These are phyloP conservation scores for Boletus rex-veris DNA, from an alignment of 768 basidiomycete genomes.

Conservation along the genomic window DNA sequence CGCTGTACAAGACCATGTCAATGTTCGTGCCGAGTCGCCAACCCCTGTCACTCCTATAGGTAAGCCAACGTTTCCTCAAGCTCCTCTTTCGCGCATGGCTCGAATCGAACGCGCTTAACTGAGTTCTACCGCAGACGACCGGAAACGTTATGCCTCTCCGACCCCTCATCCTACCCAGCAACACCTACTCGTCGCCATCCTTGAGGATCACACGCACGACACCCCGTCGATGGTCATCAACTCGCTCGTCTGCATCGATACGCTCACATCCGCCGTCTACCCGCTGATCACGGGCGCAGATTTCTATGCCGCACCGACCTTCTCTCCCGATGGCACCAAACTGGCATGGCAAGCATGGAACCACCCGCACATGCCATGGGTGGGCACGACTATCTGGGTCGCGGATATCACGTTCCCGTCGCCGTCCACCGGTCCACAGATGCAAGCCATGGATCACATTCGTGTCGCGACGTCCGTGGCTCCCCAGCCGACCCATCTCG, in stretches of 20 bases:
- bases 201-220: background rate
- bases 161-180: background rate
- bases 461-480: background rate
- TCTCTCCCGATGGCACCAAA: slow-evolving; percentile 1
- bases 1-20: background rate
- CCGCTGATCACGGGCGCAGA: background rate
- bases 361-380: slow-evolving; percentile 4
- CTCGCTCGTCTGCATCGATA: background rate
- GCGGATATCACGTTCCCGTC: background rate
- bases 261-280: background rate
- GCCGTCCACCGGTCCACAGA: background rate
- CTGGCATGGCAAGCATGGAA: slow-evolving; percentile 2
- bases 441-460: background rate
- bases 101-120: background rate
- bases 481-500: background rate
- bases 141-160: background rate
- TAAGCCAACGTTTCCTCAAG: background rate
- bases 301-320: background rate
- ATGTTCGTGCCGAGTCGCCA: background rate
- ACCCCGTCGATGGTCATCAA: background rate
- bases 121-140: background rate
- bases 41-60: background rate
- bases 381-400: background rate
- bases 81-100: background rate
- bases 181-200: background rate